Percentiles rank a stretch among this genome's conserved stretches.
These are phyloP conservation scores for Cajanus cajan DNA, from an alignment of 306 rosid genomes.

Conservation along the genomic window DNA sequence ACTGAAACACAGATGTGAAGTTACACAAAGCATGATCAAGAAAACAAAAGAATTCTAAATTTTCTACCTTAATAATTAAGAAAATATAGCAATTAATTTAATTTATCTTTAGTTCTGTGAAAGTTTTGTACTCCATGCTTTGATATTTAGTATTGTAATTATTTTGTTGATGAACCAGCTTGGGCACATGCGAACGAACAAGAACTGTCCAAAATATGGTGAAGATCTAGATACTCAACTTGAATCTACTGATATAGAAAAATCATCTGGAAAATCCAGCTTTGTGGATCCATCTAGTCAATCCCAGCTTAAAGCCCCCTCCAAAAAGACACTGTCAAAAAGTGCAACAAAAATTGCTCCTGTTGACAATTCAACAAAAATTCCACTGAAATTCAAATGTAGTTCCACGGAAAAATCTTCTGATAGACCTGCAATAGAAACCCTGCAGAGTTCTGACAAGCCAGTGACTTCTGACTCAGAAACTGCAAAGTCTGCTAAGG, in stretches of 20 bases:
- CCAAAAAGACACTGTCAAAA: slow-evolving; percentile 67
- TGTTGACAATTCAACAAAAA: slow-evolving; percentile 48
- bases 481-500: slow-evolving; percentile 66
- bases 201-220: slow-evolving; percentile 95
- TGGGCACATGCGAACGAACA: slow-evolving; percentile 99
- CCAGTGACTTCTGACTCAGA: slow-evolving; percentile 80
- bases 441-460: slow-evolving; percentile 53
- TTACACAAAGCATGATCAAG: background rate
- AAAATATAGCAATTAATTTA: background rate
- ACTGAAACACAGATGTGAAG: background rate
- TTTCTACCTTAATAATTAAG: slow-evolving; percentile 4
- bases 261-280: slow-evolving; percentile 57
- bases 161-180: slow-evolving; percentile 50
- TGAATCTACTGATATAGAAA: slow-evolving; percentile 69
- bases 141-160: slow-evolving; percentile 16
- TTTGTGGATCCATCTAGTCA: slow-evolving; percentile 58
- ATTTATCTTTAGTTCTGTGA: background rate
- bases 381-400: slow-evolving; percentile 86
- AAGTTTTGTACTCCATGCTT: slow-evolving; percentile 14
- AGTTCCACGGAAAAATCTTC: slow-evolving; percentile 69
- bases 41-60: background rate
- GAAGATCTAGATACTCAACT: slow-evolving; percentile 68
- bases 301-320: slow-evolving; percentile 55
- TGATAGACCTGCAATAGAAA: slow-evolving; percentile 58
- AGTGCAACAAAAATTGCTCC: slow-evolving; percentile 56